These are phyloP conservation scores for Candida nonsorbophila DNA, from an alignment of 805 yeast species.

Conservation along the genomic window DNA sequence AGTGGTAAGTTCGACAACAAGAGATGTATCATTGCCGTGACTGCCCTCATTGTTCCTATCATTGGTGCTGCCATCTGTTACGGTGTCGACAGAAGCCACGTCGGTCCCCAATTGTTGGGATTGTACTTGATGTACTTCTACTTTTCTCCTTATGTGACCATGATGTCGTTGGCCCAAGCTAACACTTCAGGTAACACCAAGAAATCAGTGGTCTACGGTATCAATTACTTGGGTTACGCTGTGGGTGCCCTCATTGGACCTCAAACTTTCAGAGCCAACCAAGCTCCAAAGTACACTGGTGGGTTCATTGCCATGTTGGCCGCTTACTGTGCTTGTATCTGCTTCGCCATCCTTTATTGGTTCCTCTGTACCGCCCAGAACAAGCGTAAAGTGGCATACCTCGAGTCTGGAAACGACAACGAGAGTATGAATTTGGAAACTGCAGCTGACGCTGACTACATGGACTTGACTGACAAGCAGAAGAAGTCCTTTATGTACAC, in stretches of 20 bases:
- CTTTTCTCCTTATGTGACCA: constrained; percentile 22
- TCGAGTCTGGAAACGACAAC: constrained; percentile 5
- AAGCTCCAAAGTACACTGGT: constrained; percentile 17
- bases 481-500: constrained; percentile 14
- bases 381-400: constrained; percentile 7
- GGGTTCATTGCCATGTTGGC: constrained; percentile 15
- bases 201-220: constrained; percentile 26
- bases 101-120: constrained; percentile 17
- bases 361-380: constrained; percentile 10
- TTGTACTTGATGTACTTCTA: constrained; percentile 29
- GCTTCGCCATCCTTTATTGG: constrained; percentile 11
- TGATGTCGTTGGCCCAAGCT: constrained; percentile 21
- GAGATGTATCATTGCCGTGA: constrained; percentile 8
- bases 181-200: constrained; percentile 26
- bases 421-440: constrained; percentile 3
- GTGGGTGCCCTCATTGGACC: constrained; percentile 23
- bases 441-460: constrained; percentile 5
- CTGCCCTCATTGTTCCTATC: constrained; percentile 11
- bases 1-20: constrained; percentile 18
- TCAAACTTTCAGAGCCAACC: constrained; percentile 15
- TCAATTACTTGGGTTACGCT: constrained; percentile 27
- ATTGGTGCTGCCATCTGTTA: constrained; percentile 16
- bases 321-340: constrained; percentile 14
- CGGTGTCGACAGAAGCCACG: constrained; percentile 11
- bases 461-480: constrained; percentile 16